Evolutionary conservation across 129 eudicot genomes (phyloP).

Genomic region (Deinandra increscens): DNA sequence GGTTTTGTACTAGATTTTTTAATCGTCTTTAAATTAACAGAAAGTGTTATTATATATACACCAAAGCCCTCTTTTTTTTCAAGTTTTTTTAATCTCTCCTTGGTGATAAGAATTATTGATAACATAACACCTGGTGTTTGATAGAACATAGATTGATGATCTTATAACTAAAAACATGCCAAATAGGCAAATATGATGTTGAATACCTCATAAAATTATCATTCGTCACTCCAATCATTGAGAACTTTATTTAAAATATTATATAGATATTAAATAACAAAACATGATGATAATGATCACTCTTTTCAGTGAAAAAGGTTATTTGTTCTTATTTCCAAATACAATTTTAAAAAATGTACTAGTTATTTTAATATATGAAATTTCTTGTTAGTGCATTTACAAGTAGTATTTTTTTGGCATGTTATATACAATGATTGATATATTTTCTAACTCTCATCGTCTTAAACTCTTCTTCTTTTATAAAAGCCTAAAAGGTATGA

Average conservation of each 20-base stretch:
- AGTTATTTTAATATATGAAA: background rate
- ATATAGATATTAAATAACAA: background rate
- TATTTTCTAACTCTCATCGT: slow-evolving; percentile 26
- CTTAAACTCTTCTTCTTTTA: slow-evolving; percentile 25
- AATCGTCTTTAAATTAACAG: no score
- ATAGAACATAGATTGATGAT: no score
- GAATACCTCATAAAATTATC: background rate
- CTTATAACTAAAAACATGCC: no score
- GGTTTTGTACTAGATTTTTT: no score
- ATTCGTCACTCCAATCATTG: background rate
- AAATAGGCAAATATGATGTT: no score
- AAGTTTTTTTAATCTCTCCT: no score
- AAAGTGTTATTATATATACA: no score
- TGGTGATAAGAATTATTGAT: no score
- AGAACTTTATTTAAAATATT: background rate
- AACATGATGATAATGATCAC: slow-evolving; percentile 14
- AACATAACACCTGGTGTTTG: no score
- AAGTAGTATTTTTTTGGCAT: slow-evolving; percentile 28
- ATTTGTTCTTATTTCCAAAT: slow-evolving; percentile 5
- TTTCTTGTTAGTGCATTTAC: background rate
- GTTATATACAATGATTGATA: slow-evolving; percentile 27
- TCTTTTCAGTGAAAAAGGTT: background rate
- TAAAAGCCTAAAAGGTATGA: slow-evolving; percentile 11
- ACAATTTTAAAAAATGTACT: background rate
- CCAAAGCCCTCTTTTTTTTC: no score